Conservation (phyloP, 495 filamentous ascomycete species). For the Massariosphaeria phaeospora region DNA sequence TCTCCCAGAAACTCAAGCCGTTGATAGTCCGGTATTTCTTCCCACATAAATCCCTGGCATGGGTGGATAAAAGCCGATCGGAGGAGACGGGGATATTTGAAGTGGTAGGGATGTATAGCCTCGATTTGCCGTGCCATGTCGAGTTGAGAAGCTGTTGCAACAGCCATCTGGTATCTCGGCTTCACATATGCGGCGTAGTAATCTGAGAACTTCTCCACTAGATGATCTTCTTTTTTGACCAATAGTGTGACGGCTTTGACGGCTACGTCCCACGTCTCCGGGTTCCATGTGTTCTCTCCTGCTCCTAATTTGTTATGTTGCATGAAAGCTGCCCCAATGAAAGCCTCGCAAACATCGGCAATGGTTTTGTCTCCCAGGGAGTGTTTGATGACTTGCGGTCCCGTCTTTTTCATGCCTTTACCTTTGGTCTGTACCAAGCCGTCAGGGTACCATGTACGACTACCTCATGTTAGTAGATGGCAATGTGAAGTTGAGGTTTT, state of each 20-base stretch:
- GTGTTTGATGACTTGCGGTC: conserved; percentile 54
- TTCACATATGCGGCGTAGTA: conserved; percentile 67
- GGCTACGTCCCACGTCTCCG: conserved; percentile 67
- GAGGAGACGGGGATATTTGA: conserved; percentile 70
- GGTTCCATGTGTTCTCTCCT: conserved; percentile 36
- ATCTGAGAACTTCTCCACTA: conserved; percentile 60
- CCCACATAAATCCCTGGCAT: conserved; percentile 66
- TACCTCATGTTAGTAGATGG: conserved; percentile 16
- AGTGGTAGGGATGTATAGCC: conserved; percentile 68
- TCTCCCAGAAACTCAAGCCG: conserved; percentile 92
- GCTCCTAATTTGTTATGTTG: conserved; percentile 52
- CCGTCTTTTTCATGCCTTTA: conserved; percentile 53
- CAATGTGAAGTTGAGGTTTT: conserved; percentile 6
- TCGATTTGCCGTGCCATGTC: conserved; percentile 64
- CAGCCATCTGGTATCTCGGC: conserved; percentile 64
- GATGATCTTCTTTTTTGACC: conserved; percentile 63
- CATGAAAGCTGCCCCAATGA: conserved; percentile 85
- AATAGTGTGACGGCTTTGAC: conserved; percentile 76
- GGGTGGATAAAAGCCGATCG: conserved; percentile 86
- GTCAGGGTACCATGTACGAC: conserved; percentile 76
- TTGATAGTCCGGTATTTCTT: conserved; percentile 82
- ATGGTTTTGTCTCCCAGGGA: conserved; percentile 80
- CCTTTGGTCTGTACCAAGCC: conserved; percentile 61
- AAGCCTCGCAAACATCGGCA: conserved; percentile 93
- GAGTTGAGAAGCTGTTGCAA: conserved; percentile 55